These are phyloP conservation scores for Phytophthora pseudosyringae DNA, from an alignment of 352 stramenopile genomes.

Conservation along the genomic window DNA sequence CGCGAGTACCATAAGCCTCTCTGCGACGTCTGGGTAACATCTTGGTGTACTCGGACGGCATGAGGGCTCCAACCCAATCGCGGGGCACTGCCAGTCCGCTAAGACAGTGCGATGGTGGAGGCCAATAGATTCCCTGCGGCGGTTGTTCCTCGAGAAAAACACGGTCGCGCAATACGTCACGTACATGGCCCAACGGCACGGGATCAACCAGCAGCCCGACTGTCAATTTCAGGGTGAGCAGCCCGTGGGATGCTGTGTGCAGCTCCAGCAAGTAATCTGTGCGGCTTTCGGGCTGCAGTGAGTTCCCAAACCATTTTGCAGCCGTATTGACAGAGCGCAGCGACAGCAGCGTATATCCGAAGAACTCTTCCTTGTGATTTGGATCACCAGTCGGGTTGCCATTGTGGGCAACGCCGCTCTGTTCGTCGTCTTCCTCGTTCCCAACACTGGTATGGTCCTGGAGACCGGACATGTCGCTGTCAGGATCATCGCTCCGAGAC, in stretches of 20 bases:
- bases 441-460: no score
- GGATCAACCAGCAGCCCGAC: constrained; percentile 69
- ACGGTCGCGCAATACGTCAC: constrained; percentile 53
- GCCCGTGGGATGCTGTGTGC: constrained; percentile 55
- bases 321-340: constrained; percentile 59
- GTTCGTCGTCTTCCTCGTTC: neutral
- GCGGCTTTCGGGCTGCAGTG: constrained; percentile 54
- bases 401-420: neutral
- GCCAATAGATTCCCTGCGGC: constrained; percentile 64
- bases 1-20: neutral
- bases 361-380: constrained; percentile 42
- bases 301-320: constrained; percentile 66
- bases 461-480: neutral
- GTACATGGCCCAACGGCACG: constrained; percentile 59
- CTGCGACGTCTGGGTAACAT: constrained; percentile 49
- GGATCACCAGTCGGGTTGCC: neutral
- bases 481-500: neutral
- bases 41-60: constrained; percentile 75
- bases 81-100: constrained; percentile 53
- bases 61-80: constrained; percentile 73
- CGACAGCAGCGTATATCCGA: constrained; percentile 63
- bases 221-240: constrained; percentile 82
- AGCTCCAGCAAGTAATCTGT: constrained; percentile 75
- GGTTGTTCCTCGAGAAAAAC: constrained; percentile 65
- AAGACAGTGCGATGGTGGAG: constrained; percentile 50